Evolutionary conservation across 805 yeast genomes (phyloP).

Genomic region (Candida mattraensis): DNA sequence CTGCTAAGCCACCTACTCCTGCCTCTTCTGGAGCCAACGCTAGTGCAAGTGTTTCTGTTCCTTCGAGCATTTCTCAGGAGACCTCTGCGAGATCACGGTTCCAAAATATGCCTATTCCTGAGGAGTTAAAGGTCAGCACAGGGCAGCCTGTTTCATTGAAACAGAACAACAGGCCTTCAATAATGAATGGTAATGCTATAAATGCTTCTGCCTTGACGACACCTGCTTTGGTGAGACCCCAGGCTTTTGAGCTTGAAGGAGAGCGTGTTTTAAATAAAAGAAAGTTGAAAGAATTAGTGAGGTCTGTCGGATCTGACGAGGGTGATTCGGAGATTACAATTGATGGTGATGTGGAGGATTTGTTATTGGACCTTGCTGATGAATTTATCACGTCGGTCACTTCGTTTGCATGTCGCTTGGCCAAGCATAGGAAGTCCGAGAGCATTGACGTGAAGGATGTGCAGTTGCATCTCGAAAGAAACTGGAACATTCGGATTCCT

Average conservation of each 20-base stretch:
- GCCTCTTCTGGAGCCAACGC: constrained; percentile 17
- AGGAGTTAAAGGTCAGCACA: constrained; percentile 61
- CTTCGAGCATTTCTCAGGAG: constrained; percentile 25
- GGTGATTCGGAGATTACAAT: constrained; percentile 89
- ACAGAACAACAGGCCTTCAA: constrained; percentile 70
- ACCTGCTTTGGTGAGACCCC: constrained; percentile 73
- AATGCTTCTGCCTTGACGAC: constrained; percentile 68
- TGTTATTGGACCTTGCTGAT: constrained; percentile 88
- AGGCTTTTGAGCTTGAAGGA: constrained; percentile 78
- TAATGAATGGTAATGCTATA: constrained; percentile 80
- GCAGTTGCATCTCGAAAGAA: constrained; percentile 85
- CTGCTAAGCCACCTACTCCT: constrained; percentile 29
- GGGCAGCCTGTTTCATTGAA: constrained; percentile 65
- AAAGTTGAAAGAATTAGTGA: constrained; percentile 83
- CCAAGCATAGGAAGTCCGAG: constrained; percentile 91
- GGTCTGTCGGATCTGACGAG: constrained; percentile 77
- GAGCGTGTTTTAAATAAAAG: constrained; percentile 86
- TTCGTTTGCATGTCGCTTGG: constrained; percentile 88
- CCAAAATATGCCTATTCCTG: constrained; percentile 73
- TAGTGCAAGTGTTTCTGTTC: constrained; percentile 16
- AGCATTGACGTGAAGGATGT: constrained; percentile 85
- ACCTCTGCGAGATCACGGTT: constrained; percentile 49
- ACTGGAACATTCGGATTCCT: constrained; percentile 94
- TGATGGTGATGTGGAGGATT: constrained; percentile 95
- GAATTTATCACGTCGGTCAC: constrained; percentile 92